Percentiles rank a stretch among this genome's conserved stretches.
Conservation (phyloP, 2,329 filamentous ascomycete genomes). For the Aureobasidium sp. region DNA sequence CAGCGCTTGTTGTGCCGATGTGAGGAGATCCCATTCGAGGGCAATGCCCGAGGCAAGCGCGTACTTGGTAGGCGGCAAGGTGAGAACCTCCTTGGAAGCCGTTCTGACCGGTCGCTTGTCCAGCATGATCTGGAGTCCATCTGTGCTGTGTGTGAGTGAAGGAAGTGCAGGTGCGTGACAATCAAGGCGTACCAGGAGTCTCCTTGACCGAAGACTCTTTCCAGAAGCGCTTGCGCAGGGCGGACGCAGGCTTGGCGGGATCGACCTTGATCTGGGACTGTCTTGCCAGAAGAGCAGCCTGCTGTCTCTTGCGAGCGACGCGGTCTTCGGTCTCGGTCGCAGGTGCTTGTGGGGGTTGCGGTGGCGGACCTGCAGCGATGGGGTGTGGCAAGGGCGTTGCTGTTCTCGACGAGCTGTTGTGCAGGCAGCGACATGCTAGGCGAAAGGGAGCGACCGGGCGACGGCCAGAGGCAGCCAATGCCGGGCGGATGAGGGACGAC, state of each 20-base stretch:
- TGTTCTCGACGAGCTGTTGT: slow-evolving; percentile 36
- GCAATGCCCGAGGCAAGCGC: slow-evolving; percentile 80
- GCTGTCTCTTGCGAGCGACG: slow-evolving; percentile 43
- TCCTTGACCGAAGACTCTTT: slow-evolving; percentile 68
- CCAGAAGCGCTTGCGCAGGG: slow-evolving; percentile 76
- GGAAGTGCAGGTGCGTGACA: neutral
- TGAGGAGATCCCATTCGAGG: slow-evolving; percentile 84
- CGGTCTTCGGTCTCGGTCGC: slow-evolving; percentile 42
- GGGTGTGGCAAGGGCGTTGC: slow-evolving; percentile 52
- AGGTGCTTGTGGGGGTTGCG: slow-evolving; percentile 47
- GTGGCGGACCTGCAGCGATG: slow-evolving; percentile 54
- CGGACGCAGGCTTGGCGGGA: slow-evolving; percentile 39
- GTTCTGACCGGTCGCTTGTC: slow-evolving; percentile 75
- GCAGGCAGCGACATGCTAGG: slow-evolving; percentile 28
- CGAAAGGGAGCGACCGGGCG: slow-evolving; percentile 10
- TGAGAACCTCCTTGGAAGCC: slow-evolving; percentile 63
- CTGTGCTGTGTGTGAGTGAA: slow-evolving; percentile 23
- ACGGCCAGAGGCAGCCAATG: slow-evolving; percentile 27
- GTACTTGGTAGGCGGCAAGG: slow-evolving; percentile 66
- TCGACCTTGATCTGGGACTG: slow-evolving; percentile 38
- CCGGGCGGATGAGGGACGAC: slow-evolving; percentile 11
- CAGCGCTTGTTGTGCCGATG: slow-evolving; percentile 73
- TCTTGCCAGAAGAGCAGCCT: slow-evolving; percentile 43
- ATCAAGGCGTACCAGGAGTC: slow-evolving; percentile 50
- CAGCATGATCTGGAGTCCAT: slow-evolving; percentile 60